Evolutionary conservation across 495 filamentous ascomycete genomes (phyloP).

Genomic region (Aspergillus nidulans): DNA sequence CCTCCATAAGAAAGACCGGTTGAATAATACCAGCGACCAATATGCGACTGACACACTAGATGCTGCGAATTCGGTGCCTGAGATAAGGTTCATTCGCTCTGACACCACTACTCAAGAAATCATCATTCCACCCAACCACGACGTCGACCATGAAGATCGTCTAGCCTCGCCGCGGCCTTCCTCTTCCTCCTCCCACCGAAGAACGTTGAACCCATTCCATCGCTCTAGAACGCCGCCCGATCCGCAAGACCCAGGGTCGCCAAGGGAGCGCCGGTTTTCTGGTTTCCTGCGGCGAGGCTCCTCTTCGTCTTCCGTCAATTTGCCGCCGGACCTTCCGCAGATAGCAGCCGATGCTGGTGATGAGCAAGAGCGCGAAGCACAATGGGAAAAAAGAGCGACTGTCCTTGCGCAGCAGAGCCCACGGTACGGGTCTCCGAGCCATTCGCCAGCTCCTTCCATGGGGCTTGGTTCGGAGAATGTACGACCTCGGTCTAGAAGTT

Average conservation of each 20-base stretch:
- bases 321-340: slow-evolving; percentile 76
- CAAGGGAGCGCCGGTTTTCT: slow-evolving; percentile 53
- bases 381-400: slow-evolving; percentile 89
- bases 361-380: slow-evolving; percentile 48
- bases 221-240: slow-evolving; percentile 40
- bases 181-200: slow-evolving; percentile 39
- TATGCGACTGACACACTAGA: slow-evolving; percentile 7
- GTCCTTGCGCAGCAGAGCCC: slow-evolving; percentile 69
- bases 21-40: slow-evolving; percentile 27
- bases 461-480: slow-evolving; percentile 11
- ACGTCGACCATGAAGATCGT: slow-evolving; percentile 34
- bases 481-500: slow-evolving; percentile 26
- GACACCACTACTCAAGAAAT: slow-evolving; percentile 77
- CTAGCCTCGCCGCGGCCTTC: slow-evolving; percentile 18
- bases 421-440: slow-evolving; percentile 25
- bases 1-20: slow-evolving; percentile 67
- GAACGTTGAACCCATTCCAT: slow-evolving; percentile 46
- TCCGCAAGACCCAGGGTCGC: slow-evolving; percentile 24
- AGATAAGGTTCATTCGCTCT: slow-evolving; percentile 79
- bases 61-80: slow-evolving; percentile 43
- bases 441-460: slow-evolving; percentile 18
- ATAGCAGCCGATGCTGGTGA: slow-evolving; percentile 51
- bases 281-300: slow-evolving; percentile 60
- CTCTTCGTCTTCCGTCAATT: slow-evolving; percentile 57
- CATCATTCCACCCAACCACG: slow-evolving; percentile 59